Conservation (phyloP, 2,329 filamentous ascomycete genomes). For the Cytospora paraplurivora region DNA sequence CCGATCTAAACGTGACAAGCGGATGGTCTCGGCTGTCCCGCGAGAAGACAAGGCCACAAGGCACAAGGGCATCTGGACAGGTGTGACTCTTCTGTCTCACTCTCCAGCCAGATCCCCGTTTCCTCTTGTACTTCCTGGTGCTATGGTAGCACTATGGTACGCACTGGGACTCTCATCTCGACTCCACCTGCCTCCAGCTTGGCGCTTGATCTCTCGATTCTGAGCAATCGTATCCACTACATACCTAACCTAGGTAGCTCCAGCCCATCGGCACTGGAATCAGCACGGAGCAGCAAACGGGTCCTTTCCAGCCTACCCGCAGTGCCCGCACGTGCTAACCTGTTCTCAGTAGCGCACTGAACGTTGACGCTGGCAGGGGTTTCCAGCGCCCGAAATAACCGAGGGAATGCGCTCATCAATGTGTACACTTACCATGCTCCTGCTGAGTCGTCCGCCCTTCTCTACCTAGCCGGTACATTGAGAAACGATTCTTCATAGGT, state of each 20-base stretch:
- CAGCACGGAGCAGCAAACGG: constrained; percentile 17
- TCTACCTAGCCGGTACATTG: too few species aligned
- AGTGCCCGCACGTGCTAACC: too few species aligned
- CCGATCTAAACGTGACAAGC: constrained; percentile 15
- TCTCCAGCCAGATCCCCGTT: constrained; percentile 14
- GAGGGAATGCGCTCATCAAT: too few species aligned
- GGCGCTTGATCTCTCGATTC: constrained; percentile 17
- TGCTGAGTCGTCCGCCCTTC: too few species aligned
- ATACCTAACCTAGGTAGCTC: too few species aligned
- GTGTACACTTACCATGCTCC: too few species aligned
- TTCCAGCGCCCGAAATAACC: too few species aligned
- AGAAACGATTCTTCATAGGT: too few species aligned
- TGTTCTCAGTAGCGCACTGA: too few species aligned
- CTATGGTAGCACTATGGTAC: background rate
- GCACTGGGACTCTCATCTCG: constrained; percentile 12
- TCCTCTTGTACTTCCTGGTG: background rate
- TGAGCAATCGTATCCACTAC: constrained; percentile 9
- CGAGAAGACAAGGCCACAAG: constrained; percentile 12
- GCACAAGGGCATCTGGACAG: constrained; percentile 16
- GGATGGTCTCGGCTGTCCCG: constrained; percentile 14
- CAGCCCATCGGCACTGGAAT: background rate
- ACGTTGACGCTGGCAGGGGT: too few species aligned
- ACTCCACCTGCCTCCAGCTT: constrained; percentile 14
- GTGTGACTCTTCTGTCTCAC: constrained; percentile 18
- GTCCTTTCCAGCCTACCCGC: constrained; percentile 16